Evolutionary conservation across 108 stramenopile genomes (phyloP), one percentile per base, ranked within the genome.

Genomic region (Skeletonema grethae): DNA sequence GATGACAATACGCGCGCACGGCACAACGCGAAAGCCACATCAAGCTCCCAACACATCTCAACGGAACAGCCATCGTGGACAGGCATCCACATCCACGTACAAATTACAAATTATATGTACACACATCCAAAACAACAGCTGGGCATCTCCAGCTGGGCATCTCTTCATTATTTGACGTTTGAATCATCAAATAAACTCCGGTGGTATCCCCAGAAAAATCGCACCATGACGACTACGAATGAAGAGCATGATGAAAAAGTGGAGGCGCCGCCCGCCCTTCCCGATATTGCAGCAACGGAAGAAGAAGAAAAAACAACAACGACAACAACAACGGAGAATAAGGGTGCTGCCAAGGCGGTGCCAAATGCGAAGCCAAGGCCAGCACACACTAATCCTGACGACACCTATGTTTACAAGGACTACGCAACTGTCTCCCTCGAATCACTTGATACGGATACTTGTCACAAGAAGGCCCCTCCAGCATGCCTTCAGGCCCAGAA

Each of bases 401-500:
- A 59, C 57, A 58, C 20, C 15, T 69, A 69, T 12, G 67, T 69
- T 24, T 69, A 69, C 67, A 56, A 57, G 36, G 67, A 69, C 57
- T 69, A 58, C 24, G 48, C 67, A 22, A 11, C 36, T 9, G 38
- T 43, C 39, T 38, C 55, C 6, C 28, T 41, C 15, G 57, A 53
- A 53, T 24, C 50, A 53, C n/a, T 53, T 9, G 50, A 53, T 10
- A 53, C 50, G 8, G 18, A 20, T 9, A 53, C 50, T 2, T 53
- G 50, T 22, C 50, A 53, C 50, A 53, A 53, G 50, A 53, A 53
- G 50, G 6, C 59, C 12, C 53, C 57, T 28, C 67, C 67, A 12
- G 53, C 55, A 41, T 69, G 57, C 20, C 55, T 69, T 28, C 67
- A 69, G 57, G 67, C 67, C 39, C 67, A 69, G 20, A 69, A 69